Evolutionary conservation across 176 grass and related monocot species (phyloP), one percentile per base, ranked within the genome.

Genomic region (Zoysia japonica): DNA sequence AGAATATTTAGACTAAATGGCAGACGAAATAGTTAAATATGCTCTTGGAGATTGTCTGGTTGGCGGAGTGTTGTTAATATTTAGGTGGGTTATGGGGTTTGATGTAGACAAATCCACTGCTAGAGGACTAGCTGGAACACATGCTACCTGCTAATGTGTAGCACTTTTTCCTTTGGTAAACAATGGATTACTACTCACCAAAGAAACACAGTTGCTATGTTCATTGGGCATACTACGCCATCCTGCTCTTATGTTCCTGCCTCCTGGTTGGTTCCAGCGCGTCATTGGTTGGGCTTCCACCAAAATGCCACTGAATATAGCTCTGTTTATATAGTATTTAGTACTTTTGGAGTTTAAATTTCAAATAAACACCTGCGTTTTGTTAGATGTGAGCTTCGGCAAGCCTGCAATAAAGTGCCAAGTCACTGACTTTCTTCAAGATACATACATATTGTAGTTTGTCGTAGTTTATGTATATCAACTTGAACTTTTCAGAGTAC

Each of bases 121-220:
- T 54, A 80, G 15, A 88, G 81, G 2, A 84, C 35, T 74, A 41
- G 20, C 53, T 15, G 59, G n/a, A 70, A 40, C 39, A 35, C 62
- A 54, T 28, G 68, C 38, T 65, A 74, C 38, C 46, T 67, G 59
- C 10, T 61, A 61, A 79, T 52, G 11, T 79, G 62, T 55, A 55
- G 48, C 41, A 63, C 49, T 55, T 79, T 79, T 35, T 55, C 3
- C 64, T 68, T 79, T 15, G 62, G 37, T 78, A 78, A 54, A 78
- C 38, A 9, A 49, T 54, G 38, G 76, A 15, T 41, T 49, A 45
- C 49, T 20, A 1, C 54, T 67, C 38, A 7, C 37, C 10, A 67
- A 13, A n/a, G 15, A 16, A 66, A 20, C 36, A 5, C 10, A n/a
- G 19, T 42, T 51, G 16, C 9, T 28, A 36, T 65, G 40, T 20